Evolutionary conservation across 495 filamentous ascomycete species (phyloP).

Genomic region (Aspergillus bertholletiae): DNA sequence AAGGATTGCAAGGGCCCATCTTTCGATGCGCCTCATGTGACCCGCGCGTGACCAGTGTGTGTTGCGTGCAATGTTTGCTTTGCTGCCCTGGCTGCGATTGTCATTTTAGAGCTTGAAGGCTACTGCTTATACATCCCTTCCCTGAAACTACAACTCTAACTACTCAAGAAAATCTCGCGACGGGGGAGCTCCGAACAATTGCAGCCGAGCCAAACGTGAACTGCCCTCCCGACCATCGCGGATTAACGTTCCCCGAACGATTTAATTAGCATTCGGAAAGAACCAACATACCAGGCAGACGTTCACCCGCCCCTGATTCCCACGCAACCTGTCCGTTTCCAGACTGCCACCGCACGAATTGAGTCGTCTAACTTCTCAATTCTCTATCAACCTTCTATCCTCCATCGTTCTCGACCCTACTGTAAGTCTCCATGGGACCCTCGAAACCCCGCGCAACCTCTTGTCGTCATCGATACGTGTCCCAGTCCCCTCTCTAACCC

Average conservation of each 20-base stretch:
- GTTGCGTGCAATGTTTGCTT: neutral
- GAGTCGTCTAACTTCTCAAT: neutral
- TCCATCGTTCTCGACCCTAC: neutral
- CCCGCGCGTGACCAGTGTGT: neutral
- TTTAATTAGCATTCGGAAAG: constrained; percentile 21
- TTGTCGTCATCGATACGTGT: constrained; percentile 11
- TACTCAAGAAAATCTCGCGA: neutral
- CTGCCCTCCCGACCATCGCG: constrained; percentile 8
- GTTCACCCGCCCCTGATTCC: constrained; percentile 16
- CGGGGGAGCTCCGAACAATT: neutral
- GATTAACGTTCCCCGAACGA: constrained; percentile 29
- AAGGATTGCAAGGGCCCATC: neutral
- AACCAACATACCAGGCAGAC: constrained; percentile 17
- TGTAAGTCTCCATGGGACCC: constrained; percentile 11
- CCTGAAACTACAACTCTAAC: neutral
- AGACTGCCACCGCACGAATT: neutral
- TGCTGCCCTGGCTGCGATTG: neutral
- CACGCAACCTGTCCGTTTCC: neutral
- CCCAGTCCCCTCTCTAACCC: constrained; percentile 9
- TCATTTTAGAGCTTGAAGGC: neutral
- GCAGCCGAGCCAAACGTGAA: neutral
- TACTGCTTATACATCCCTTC: neutral
- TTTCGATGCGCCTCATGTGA: neutral
- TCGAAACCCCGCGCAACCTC: neutral
- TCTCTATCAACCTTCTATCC: constrained; percentile 7